Percentiles rank a stretch among this genome's conserved stretches.
Evolutionary conservation across 371 early-diverging fungal genomes (phyloP).

Genomic region (Fennellomyces sp.): DNA sequence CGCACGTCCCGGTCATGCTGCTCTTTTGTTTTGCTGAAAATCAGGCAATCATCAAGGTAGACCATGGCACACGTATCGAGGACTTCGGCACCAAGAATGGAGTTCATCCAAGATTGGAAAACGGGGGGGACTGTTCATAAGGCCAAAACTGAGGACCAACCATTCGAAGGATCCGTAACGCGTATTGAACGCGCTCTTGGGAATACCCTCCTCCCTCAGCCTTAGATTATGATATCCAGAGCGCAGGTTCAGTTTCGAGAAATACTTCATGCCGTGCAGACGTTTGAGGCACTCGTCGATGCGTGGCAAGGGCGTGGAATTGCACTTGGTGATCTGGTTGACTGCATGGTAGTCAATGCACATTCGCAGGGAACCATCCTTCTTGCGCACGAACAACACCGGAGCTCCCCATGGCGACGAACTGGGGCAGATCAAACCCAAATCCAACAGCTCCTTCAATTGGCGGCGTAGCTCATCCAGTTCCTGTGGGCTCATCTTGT

Average conservation of each 20-base stretch:
- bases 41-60: conserved; percentile 63
- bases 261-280: conserved; percentile 29
- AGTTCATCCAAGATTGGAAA: conserved; percentile 47
- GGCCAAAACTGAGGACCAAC: conserved; percentile 52
- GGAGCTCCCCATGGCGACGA: too few species aligned
- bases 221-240: conserved; percentile 44
- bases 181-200: conserved; percentile 33
- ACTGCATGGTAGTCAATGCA: conserved; percentile 39
- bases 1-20: conserved; percentile 47
- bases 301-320: conserved; percentile 49
- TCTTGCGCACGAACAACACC: too few species aligned
- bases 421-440: too few species aligned
- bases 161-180: conserved; percentile 47
- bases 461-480: too few species aligned
- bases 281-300: too few species aligned
- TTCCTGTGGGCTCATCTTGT: too few species aligned
- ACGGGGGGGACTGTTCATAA: conserved; percentile 48
- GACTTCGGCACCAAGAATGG: conserved; percentile 28
- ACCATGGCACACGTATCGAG: conserved; percentile 41
- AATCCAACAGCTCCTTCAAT: too few species aligned
- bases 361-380: too few species aligned
- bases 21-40: conserved; percentile 45
- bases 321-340: conserved; percentile 45
- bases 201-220: conserved; percentile 15
- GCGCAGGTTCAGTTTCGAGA: conserved; percentile 51